phyloP scores from a whole-genome alignment of 768 basidiomycete species.

The Suillus subalutaceus region DNA sequence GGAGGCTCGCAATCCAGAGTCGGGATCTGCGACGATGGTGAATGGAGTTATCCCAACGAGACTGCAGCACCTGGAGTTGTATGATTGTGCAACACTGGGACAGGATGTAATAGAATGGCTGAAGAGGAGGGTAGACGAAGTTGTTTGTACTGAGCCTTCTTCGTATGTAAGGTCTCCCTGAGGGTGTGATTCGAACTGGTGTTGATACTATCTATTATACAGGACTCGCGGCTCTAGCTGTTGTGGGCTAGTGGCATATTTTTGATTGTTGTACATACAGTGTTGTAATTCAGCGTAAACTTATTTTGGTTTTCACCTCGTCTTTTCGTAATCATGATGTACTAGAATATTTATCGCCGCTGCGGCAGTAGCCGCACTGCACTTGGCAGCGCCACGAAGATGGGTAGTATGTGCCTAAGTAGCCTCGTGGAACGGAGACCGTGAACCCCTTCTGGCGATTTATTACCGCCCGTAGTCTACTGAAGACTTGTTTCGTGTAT shows the following conservation, averaged over 20 bases:
- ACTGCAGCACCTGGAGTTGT: constrained; percentile 60
- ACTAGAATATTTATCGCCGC: too few relatives aligned
- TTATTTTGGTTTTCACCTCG: constrained; percentile 4
- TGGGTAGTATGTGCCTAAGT: not conserved
- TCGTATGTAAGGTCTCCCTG: constrained; percentile 45
- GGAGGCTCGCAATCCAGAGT: constrained; percentile 68
- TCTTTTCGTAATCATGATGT: not conserved
- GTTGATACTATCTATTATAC: constrained; percentile 7
- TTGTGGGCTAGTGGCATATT: constrained; percentile 12
- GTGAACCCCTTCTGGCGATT: not conserved
- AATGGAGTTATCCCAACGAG: constrained; percentile 54
- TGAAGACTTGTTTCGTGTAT: not conserved
- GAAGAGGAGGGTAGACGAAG: constrained; percentile 59
- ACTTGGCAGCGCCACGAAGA: constrained; percentile 6
- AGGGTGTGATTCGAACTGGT: not conserved
- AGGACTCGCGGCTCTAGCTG: constrained; percentile 12
- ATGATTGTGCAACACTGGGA: constrained; percentile 67
- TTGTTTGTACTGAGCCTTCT: constrained; percentile 61
- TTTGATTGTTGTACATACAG: constrained; percentile 8
- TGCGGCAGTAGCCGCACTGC: not conserved
- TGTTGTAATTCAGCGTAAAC: constrained; percentile 4
- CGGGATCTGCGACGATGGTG: constrained; percentile 36
- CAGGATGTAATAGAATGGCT: constrained; percentile 75
- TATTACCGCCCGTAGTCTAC: not conserved
- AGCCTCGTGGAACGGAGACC: not conserved